Evolutionary conservation across 306 rosid species (phyloP), one percentile per base, ranked within the genome.

Genomic region (Acacia crassicarpa): DNA sequence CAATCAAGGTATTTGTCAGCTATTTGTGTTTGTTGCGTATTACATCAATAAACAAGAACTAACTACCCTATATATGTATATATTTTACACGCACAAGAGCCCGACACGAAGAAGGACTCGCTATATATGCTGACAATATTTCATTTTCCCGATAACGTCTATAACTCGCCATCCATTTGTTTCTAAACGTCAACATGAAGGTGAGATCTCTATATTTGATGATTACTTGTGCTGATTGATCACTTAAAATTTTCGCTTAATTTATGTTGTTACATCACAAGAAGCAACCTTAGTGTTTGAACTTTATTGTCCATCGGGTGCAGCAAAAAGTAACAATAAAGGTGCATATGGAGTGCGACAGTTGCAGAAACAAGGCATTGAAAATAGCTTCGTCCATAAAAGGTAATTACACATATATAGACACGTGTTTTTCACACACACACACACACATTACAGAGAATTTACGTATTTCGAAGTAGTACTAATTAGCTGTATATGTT

Each of bases 311-410:
- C 69, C 70, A 14, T 1, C 32, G 70, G 22, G 4, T 66, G 71
- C 71, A 66, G 71, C 71, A 66, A 66, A 66, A 66, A 33, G 13
- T 66, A 33, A 66, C 71, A 32, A 33, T 66, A 33, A 32, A 66
- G 71, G 5, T 66, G 23, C 9, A 15, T 6, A 66, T 66, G 71
- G 71, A 66, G 13, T 66, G 44, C 43, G 71, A 66, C 13, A 66
- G 10, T 32, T 35, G 71, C 44, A 33, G 71, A 66, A 66, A 61
- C 67, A 61, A 23, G 67, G 67, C 67, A 25, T 5, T 61, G 35
- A 61, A 61, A 25, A 61, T 61, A 32, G 71, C 71, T 16, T 35
- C 71, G 4, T 35, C 41, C n/a, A 20, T 66, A 15, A 17, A 66
- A 66, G 71, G 71, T 66, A 66, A 8, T 16, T 61, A 61, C 8